Evolutionary conservation across 2,329 filamentous ascomycete genomes (phyloP).

Genomic region (Monosporascus sp.): DNA sequence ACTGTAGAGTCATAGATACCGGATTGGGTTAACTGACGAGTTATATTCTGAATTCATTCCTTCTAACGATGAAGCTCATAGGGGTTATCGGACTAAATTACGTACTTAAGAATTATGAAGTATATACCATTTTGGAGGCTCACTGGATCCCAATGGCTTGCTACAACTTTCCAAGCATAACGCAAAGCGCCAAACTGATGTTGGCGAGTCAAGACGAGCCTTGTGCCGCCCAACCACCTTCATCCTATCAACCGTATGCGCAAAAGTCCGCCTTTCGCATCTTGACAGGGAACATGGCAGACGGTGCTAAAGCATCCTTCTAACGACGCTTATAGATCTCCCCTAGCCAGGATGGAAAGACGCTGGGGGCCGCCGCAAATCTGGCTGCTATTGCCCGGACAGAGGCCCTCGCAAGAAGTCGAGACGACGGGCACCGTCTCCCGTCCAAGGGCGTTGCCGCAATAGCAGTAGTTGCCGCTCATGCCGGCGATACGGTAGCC

Average conservation of each 20-base stretch:
- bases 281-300: not conserved
- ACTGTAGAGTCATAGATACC: too few species aligned
- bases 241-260: too few species aligned
- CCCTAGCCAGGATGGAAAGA: constrained; percentile 2
- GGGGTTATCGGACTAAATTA: not conserved
- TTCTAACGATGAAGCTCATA: not conserved
- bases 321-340: not conserved
- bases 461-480: constrained; percentile 5
- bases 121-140: too few species aligned
- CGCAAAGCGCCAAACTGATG: too few species aligned
- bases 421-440: constrained; percentile 1
- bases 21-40: not conserved
- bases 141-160: too few species aligned
- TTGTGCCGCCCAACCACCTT: too few species aligned
- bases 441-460: constrained; percentile 5
- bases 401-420: constrained; percentile 3
- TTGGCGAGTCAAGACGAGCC: too few species aligned
- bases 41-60: not conserved
- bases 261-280: not conserved
- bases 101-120: not conserved
- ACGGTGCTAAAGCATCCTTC: not conserved
- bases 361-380: constrained; percentile 2
- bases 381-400: constrained; percentile 1
- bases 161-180: too few species aligned
- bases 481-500: constrained; percentile 4